A percentile compares a stretch with the other conserved stretches of the same genome.
phyloP scores from a whole-genome alignment of 1,139 yeast species.

The Candida glucosophila region DNA sequence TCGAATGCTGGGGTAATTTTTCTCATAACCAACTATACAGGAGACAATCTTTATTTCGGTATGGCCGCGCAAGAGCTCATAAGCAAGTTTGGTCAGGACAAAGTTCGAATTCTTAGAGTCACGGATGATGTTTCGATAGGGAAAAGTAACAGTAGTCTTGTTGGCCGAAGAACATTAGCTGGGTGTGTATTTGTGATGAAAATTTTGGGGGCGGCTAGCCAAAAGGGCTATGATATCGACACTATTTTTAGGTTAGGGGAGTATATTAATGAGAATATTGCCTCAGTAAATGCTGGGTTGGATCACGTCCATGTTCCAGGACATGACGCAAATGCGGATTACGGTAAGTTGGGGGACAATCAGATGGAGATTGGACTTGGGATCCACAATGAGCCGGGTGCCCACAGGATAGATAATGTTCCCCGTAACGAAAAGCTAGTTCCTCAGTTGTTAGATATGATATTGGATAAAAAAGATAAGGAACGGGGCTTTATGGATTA shows the following conservation, averaged over 20 bases:
- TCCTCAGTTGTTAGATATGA: slow-evolving; percentile 21
- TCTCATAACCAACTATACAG: slow-evolving; percentile 19
- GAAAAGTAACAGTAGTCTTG: slow-evolving; percentile 30
- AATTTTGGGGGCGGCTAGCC: slow-evolving; percentile 39
- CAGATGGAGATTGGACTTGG: slow-evolving; percentile 45
- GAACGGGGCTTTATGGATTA: slow-evolving; percentile 36
- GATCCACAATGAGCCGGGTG: slow-evolving; percentile 49
- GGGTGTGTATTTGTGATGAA: slow-evolving; percentile 38
- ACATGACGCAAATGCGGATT: slow-evolving; percentile 18
- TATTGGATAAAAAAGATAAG: slow-evolving; percentile 30
- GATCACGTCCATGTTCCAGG: slow-evolving; percentile 48
- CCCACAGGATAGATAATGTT: slow-evolving; percentile 24
- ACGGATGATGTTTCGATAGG: slow-evolving; percentile 44
- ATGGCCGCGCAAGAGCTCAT: slow-evolving; percentile 26
- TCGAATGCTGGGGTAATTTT: slow-evolving; percentile 16
- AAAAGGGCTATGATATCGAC: slow-evolving; percentile 23
- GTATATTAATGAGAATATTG: slow-evolving; percentile 26
- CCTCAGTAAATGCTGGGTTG: slow-evolving; percentile 43
- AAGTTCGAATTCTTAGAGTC: slow-evolving; percentile 15
- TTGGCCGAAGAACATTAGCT: slow-evolving; percentile 43
- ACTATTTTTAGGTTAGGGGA: slow-evolving; percentile 28
- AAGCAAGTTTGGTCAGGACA: slow-evolving; percentile 16
- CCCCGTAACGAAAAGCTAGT: slow-evolving; percentile 37
- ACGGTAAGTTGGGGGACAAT: slow-evolving; percentile 23
- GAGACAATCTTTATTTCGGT: slow-evolving; percentile 26